Conservation (phyloP, 1,284 basidiomycete species). For the Sphaerobolus stellatus region DNA sequence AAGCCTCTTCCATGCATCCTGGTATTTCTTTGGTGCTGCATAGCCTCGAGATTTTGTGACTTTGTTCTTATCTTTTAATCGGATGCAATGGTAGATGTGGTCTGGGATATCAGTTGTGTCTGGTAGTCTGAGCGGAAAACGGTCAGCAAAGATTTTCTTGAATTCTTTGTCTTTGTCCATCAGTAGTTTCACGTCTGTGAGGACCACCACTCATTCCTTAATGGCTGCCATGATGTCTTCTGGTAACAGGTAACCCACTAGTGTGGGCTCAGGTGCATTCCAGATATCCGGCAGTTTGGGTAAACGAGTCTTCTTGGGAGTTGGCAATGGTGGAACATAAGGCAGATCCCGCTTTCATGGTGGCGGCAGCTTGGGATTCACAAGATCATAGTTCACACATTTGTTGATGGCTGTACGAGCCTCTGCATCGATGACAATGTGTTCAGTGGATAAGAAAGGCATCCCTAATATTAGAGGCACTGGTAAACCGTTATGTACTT, state of each 20-base stretch:
- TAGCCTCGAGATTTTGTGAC: constrained; percentile 16
- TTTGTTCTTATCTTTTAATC: constrained; percentile 26
- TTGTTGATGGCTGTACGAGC: not conserved
- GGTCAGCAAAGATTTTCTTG: constrained; percentile 18
- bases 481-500: too few relatives aligned
- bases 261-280: too few relatives aligned
- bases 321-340: not conserved
- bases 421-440: not conserved
- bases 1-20: constrained; percentile 26
- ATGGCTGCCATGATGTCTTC: too few relatives aligned
- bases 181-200: not conserved
- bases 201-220: not conserved
- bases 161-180: constrained; percentile 6
- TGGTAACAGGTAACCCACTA: too few relatives aligned
- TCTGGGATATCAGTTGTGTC: constrained; percentile 20
- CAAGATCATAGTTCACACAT: too few relatives aligned
- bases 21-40: constrained; percentile 27
- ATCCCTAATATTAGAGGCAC: too few relatives aligned
- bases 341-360: not conserved
- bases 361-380: not conserved
- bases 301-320: not conserved
- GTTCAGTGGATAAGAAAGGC: not conserved
- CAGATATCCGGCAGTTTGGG: not conserved
- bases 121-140: too few relatives aligned
- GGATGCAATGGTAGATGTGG: too few relatives aligned